Percentiles rank a stretch among this genome's conserved stretches.
Conservation (phyloP, 768 basidiomycete genomes). For the Pleurotus pulmonarius region DNA sequence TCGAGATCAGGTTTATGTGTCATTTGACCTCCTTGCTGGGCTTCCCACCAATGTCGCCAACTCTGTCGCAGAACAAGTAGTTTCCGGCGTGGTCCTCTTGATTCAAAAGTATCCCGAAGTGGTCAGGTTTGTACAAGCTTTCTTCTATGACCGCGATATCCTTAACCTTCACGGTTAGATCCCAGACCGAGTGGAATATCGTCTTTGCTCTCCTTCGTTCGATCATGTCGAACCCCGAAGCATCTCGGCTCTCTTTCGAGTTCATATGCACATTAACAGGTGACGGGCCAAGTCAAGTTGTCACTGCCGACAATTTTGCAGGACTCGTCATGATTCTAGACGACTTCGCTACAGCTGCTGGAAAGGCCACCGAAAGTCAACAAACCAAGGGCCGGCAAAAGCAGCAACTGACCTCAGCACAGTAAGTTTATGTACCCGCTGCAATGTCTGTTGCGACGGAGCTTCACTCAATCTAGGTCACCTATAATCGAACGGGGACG, state of each 20-base stretch:
- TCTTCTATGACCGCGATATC: not conserved
- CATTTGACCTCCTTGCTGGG: conserved; percentile 84
- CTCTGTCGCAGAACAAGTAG: conserved; percentile 89
- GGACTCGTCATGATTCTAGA: conserved; percentile 81
- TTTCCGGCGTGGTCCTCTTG: conserved; percentile 75
- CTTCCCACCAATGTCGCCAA: conserved; percentile 73
- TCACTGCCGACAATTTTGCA: conserved; percentile 75
- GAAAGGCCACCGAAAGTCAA: conserved; percentile 51
- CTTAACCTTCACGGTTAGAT: conserved; percentile 36
- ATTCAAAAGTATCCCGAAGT: conserved; percentile 73
- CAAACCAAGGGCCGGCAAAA: conserved; percentile 49
- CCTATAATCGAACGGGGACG: conserved; percentile 77
- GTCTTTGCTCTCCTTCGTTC: conserved; percentile 84
- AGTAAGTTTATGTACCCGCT: conserved; percentile 31
- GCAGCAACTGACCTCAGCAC: conserved; percentile 45
- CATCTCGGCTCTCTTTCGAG: conserved; percentile 80
- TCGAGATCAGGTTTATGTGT: conserved; percentile 92
- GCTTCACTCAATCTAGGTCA: conserved; percentile 41
- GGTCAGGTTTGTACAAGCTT: conserved; percentile 46
- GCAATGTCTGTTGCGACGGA: conserved; percentile 3
- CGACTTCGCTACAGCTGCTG: conserved; percentile 81
- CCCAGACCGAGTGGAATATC: conserved; percentile 95
- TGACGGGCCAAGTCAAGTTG: conserved; percentile 54
- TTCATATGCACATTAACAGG: conserved; percentile 64
- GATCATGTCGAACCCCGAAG: conserved; percentile 83